A percentile compares a stretch with the other conserved stretches of the same genome.
Evolutionary conservation across 1,139 yeast genomes (phyloP).

Genomic region (Debaryomyces singareniensis): DNA sequence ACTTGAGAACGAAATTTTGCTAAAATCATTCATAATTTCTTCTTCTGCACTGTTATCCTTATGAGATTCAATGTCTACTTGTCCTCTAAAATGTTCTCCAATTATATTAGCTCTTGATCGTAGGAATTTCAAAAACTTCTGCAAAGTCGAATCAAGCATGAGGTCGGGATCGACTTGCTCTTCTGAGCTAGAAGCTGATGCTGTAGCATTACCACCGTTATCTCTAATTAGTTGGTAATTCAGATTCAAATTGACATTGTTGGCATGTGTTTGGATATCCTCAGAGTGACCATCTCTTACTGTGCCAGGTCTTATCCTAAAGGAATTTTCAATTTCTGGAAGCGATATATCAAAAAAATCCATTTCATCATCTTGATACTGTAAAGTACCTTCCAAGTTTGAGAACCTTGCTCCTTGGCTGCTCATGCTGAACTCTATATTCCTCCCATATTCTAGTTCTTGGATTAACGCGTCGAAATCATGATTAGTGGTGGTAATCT

Average conservation of each 20-base stretch:
- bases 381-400: constrained; percentile 2
- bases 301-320: constrained; percentile 10
- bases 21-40: constrained; percentile 2
- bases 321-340: constrained; percentile 6
- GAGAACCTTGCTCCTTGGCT: neutral
- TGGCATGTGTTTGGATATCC: neutral
- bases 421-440: constrained; percentile 3
- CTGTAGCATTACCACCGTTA: neutral
- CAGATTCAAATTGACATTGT: neutral
- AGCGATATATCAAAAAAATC: constrained; percentile 12
- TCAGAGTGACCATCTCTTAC: constrained; percentile 6
- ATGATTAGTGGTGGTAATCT: neutral
- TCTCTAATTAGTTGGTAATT: too few relatives aligned
- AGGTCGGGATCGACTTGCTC: constrained; percentile 6
- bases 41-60: constrained; percentile 2
- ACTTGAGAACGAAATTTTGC: constrained; percentile 5
- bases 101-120: constrained; percentile 6
- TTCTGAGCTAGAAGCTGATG: constrained; percentile 4
- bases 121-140: constrained; percentile 10
- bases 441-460: constrained; percentile 5
- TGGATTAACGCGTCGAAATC: constrained; percentile 2
- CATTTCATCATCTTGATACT: constrained; percentile 1
- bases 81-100: constrained; percentile 6
- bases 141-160: constrained; percentile 6
- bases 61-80: too few relatives aligned